Percentiles rank a stretch among this genome's conserved stretches.
Evolutionary conservation across 257 asterid genomes (phyloP).

Genomic region (Ilex asprella): DNA sequence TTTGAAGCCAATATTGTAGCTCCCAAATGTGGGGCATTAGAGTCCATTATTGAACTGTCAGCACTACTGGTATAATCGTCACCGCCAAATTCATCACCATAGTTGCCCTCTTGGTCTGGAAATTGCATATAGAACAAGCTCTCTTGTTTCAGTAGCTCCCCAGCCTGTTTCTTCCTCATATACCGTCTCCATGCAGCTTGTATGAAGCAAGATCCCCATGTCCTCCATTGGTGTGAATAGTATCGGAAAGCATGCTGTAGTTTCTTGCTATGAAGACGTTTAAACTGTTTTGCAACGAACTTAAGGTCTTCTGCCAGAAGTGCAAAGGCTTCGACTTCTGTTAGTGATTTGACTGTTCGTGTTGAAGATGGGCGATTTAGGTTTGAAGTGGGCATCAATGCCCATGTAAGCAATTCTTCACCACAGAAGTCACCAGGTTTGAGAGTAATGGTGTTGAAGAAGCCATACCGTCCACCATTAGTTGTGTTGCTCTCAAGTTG

Average conservation of each 20-base stretch:
- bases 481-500: slow-evolving; percentile 89
- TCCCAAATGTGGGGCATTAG: slow-evolving; percentile 24
- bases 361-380: slow-evolving; percentile 72
- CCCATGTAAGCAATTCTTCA: slow-evolving; percentile 85
- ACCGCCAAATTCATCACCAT: slow-evolving; percentile 4
- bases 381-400: slow-evolving; percentile 47
- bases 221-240: slow-evolving; percentile 87
- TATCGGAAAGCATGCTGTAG: slow-evolving; percentile 74
- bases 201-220: slow-evolving; percentile 79
- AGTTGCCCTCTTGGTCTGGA: slow-evolving; percentile 21
- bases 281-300: slow-evolving; percentile 69
- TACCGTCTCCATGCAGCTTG: slow-evolving; percentile 63
- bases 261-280: slow-evolving; percentile 73
- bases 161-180: slow-evolving; percentile 43
- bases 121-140: slow-evolving; percentile 25
- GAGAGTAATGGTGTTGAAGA: slow-evolving; percentile 73
- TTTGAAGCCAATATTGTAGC: slow-evolving; percentile 58
- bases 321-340: slow-evolving; percentile 78
- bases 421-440: slow-evolving; percentile 81
- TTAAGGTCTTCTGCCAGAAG: slow-evolving; percentile 74
- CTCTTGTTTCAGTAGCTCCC: slow-evolving; percentile 53
- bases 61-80: background rate
- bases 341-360: slow-evolving; percentile 51
- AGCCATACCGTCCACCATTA: slow-evolving; percentile 74
- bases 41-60: slow-evolving; percentile 6